Conservation (phyloP, 441 rosid species). For the Gossypium davidsonii region DNA sequence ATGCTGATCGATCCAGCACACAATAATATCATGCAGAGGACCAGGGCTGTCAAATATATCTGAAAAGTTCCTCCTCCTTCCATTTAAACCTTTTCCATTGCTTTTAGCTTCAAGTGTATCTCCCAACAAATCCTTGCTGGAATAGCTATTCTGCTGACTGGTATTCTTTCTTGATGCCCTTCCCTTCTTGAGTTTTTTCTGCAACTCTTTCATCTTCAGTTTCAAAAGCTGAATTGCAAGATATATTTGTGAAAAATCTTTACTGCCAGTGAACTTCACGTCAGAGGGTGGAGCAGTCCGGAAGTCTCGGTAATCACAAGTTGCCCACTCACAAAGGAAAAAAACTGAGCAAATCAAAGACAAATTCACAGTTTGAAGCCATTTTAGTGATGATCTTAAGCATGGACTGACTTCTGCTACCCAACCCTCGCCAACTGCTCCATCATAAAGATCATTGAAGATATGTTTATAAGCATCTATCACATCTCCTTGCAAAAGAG, state of each 20-base stretch:
- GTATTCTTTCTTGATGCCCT: conserved; percentile 29
- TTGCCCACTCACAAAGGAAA: conserved; percentile 98
- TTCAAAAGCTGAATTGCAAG: conserved; percentile 74
- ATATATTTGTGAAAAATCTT: conserved; percentile 77
- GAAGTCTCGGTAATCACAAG: conserved; percentile 88
- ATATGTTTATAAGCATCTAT: conserved; percentile 63
- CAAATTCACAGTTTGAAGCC: conserved; percentile 64
- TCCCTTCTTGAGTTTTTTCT: conserved; percentile 36
- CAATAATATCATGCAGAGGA: conserved; percentile 84
- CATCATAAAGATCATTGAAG: conserved; percentile 74
- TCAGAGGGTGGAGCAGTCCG: conserved; percentile 55
- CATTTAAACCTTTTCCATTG: conserved; percentile 17
- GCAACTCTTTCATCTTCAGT: conserved; percentile 59
- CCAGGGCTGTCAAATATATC: conserved; percentile 88
- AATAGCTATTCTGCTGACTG: conserved; percentile 26
- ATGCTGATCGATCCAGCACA: conserved; percentile 99
- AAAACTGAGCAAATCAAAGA: conserved; percentile 73
- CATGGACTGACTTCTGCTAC: conserved; percentile 76
- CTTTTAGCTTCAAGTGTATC: conserved; percentile 29
- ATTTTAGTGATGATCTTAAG: conserved; percentile 77
- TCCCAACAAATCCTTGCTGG: conserved; percentile 29
- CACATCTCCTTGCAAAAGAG: conserved; percentile 72
- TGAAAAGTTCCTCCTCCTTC: conserved; percentile 21
- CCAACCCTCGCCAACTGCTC: conserved; percentile 78
- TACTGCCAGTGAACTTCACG: conserved; percentile 73